Conservation (phyloP, 139 green algal species). For the Coelastrella sp. region DNA sequence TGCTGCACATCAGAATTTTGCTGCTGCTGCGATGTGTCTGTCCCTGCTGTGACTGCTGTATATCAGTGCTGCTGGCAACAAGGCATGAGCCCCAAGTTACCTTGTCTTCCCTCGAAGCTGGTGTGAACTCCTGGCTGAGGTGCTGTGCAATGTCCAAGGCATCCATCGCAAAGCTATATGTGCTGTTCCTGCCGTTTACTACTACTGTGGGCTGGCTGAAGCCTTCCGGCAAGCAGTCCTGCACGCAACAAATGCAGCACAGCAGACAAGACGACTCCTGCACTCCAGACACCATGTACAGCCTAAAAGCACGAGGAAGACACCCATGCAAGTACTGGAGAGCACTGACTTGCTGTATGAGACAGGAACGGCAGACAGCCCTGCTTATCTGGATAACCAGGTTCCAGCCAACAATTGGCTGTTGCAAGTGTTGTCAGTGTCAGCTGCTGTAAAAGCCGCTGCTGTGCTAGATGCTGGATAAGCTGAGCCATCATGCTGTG, state of each 20-base stretch:
- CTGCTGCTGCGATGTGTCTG: not conserved
- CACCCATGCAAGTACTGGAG: too few relatives aligned
- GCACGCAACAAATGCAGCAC: not conserved
- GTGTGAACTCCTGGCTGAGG: constrained; percentile 17
- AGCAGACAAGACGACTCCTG: not conserved
- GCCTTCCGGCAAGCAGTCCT: not conserved
- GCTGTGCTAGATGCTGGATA: too few relatives aligned
- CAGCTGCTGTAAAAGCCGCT: too few relatives aligned
- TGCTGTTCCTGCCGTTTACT: constrained; percentile 4
- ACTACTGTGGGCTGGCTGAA: constrained; percentile 1
- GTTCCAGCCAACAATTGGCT: too few relatives aligned
- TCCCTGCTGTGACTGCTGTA: not conserved
- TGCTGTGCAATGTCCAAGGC: constrained; percentile 18
- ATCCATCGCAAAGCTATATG: constrained; percentile 43
- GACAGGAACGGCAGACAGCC: too few relatives aligned
- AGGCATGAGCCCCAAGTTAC: not conserved
- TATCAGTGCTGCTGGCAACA: not conserved
- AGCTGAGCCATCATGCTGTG: too few relatives aligned
- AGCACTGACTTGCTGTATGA: too few relatives aligned
- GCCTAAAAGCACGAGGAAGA: too few relatives aligned
- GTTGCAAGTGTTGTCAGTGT: too few relatives aligned
- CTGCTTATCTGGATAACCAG: too few relatives aligned
- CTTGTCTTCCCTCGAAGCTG: constrained; percentile 4
- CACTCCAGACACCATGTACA: not conserved
- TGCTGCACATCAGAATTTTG: too few relatives aligned